Conservation (phyloP, 2,329 filamentous ascomycete species). For the Aspergillus intermedius region DNA sequence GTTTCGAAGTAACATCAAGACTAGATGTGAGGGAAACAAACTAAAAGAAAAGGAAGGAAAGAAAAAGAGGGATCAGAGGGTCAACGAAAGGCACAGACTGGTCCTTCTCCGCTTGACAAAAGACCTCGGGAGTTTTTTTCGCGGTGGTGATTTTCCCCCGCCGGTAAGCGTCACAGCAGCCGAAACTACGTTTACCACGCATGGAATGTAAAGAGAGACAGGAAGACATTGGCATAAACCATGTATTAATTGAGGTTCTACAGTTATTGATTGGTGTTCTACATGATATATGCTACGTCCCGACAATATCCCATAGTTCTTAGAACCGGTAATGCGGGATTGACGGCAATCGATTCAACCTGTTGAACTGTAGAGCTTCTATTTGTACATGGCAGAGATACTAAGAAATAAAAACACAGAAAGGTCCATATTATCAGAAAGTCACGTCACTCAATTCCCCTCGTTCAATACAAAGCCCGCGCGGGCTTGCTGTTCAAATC, state of each 20-base stretch:
- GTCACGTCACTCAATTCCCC: neutral
- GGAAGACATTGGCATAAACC: no score
- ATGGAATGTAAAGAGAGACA: neutral
- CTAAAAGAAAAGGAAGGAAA: conserved; percentile 6
- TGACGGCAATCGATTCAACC: no score
- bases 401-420: conserved; percentile 9
- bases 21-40: conserved; percentile 11
- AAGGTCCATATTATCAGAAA: conserved; percentile 3
- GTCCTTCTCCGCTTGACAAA: conserved; percentile 8
- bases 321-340: no score
- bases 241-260: no score
- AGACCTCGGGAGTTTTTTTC: conserved; percentile 28
- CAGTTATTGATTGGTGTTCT: no score
- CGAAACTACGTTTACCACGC: neutral
- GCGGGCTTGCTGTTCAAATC: conserved; percentile 32
- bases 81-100: neutral
- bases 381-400: conserved; percentile 21
- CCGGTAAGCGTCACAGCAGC: conserved; percentile 5
- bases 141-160: conserved; percentile 14
- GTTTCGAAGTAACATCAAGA: conserved; percentile 41
- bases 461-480: conserved; percentile 27
- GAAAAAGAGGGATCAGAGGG: conserved; percentile 11
- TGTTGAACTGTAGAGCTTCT: conserved; percentile 11
- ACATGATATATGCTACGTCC: no score
- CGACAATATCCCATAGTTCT: no score